A percentile compares a stretch with the other conserved stretches of the same genome.
These are phyloP conservation scores for Diaporthe ampelina DNA, from an alignment of 2,329 filamentous ascomycete genomes.

Conservation along the genomic window DNA sequence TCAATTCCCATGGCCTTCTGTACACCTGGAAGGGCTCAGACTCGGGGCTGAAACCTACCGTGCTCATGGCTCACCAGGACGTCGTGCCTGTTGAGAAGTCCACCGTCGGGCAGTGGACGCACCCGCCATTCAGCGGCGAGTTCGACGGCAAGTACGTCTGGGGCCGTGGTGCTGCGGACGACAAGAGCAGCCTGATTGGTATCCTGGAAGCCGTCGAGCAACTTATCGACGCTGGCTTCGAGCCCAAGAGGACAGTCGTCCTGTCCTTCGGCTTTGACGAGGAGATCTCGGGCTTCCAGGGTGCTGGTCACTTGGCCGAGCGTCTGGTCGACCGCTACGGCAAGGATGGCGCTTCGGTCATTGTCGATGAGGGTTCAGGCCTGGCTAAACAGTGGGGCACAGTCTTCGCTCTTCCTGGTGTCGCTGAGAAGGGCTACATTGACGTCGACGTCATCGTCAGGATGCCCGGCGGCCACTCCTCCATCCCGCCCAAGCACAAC, in stretches of 20 bases:
- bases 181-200: constrained; percentile 72
- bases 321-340: constrained; percentile 66
- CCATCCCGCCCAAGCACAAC: constrained; percentile 68
- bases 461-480: constrained; percentile 72
- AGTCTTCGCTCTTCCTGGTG: constrained; percentile 68
- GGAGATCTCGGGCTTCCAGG: constrained; percentile 66
- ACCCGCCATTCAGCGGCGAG: constrained; percentile 70
- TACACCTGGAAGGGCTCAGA: constrained; percentile 71
- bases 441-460: constrained; percentile 71
- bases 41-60: constrained; percentile 63
- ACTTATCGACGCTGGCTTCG: constrained; percentile 65
- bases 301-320: constrained; percentile 63
- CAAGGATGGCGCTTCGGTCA: constrained; percentile 66
- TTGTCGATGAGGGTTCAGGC: constrained; percentile 72
- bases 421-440: constrained; percentile 73
- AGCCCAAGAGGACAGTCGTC: constrained; percentile 68
- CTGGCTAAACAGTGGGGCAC: constrained; percentile 59
- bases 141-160: constrained; percentile 72
- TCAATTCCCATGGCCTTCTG: constrained; percentile 72
- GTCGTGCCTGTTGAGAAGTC: constrained; percentile 71
- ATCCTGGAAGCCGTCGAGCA: constrained; percentile 69
- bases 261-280: constrained; percentile 76
- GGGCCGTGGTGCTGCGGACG: constrained; percentile 72
- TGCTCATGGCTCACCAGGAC: constrained; percentile 76
- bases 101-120: constrained; percentile 67